These are phyloP conservation scores for Setomelanomma holmii DNA, from an alignment of 2,329 filamentous ascomycete genomes.

Conservation along the genomic window DNA sequence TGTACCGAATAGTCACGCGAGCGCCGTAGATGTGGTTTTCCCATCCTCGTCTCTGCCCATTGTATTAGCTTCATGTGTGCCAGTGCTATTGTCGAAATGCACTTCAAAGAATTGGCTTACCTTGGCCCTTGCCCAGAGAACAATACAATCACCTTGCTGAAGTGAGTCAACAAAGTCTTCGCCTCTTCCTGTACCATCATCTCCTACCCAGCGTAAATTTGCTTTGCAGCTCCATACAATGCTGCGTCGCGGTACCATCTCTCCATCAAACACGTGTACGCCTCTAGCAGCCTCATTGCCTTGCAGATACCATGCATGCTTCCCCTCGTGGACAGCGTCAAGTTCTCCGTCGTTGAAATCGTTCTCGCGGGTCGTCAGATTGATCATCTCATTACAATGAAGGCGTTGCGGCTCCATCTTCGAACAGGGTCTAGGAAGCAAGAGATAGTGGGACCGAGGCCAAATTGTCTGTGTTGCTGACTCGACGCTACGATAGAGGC, in stretches of 20 bases:
- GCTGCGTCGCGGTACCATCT: slow-evolving; percentile 17
- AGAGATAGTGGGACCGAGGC: too few relatives aligned
- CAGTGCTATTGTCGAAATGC: too few relatives aligned
- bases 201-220: slow-evolving; percentile 7
- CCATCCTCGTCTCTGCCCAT: slow-evolving; percentile 19
- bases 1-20: slow-evolving; percentile 17
- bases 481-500: neutral
- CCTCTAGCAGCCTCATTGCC: slow-evolving; percentile 23
- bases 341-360: neutral
- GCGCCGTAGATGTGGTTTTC: slow-evolving; percentile 24
- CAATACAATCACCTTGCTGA: slow-evolving; percentile 21
- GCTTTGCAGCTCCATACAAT: slow-evolving; percentile 20
- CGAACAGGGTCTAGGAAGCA: slow-evolving; percentile 11
- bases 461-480: neutral
- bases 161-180: slow-evolving; percentile 22
- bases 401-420: slow-evolving; percentile 14
- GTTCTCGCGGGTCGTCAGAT: neutral
- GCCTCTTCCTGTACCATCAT: slow-evolving; percentile 20
- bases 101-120: too few relatives aligned
- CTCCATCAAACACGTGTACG: slow-evolving; percentile 15
- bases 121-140: slow-evolving; percentile 27
- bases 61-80: too few relatives aligned
- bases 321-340: slow-evolving; percentile 12
- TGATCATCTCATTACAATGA: slow-evolving; percentile 19
- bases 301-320: slow-evolving; percentile 29